These are phyloP conservation scores for Physcomitrellopsis africana DNA, from an alignment of 225 moss, liverwort and hornwort genomes.

Conservation along the genomic window DNA sequence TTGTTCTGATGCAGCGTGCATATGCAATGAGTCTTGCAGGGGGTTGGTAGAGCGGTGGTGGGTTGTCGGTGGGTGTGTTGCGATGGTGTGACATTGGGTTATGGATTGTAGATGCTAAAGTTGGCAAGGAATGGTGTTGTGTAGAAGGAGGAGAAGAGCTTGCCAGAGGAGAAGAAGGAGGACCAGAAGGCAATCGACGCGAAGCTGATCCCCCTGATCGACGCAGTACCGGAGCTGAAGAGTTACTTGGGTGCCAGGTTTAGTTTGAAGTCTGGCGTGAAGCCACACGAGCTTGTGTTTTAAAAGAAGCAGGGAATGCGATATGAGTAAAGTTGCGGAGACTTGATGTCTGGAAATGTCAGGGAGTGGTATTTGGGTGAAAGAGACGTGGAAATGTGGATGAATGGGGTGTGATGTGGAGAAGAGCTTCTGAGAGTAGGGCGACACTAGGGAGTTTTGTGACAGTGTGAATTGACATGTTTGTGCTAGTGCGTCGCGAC, in stretches of 20 bases:
- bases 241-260: conserved; percentile 68
- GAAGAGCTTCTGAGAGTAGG: background rate
- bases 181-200: conserved; percentile 64
- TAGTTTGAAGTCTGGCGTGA: conserved; percentile 73
- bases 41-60: too few relatives aligned
- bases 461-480: too few relatives aligned
- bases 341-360: background rate
- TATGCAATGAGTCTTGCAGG: background rate
- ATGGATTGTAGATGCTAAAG: background rate
- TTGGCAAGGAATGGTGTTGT: background rate
- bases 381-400: too few relatives aligned
- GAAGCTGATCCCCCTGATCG: conserved; percentile 51
- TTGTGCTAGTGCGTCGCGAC: too few relatives aligned
- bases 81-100: background rate
- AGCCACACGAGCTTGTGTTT: conserved; percentile 77
- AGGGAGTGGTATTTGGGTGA: too few relatives aligned
- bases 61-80: too few relatives aligned
- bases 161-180: conserved; percentile 58
- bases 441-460: too few relatives aligned
- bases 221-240: conserved; percentile 54
- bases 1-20: background rate
- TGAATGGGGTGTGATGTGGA: background rate
- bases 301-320: conserved; percentile 30
- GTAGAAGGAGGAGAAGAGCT: conserved; percentile 47
- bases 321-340: conserved; percentile 18